phyloP scores from a whole-genome alignment of 176 grass and related monocot genomes.

The Ensete ventricosum region DNA sequence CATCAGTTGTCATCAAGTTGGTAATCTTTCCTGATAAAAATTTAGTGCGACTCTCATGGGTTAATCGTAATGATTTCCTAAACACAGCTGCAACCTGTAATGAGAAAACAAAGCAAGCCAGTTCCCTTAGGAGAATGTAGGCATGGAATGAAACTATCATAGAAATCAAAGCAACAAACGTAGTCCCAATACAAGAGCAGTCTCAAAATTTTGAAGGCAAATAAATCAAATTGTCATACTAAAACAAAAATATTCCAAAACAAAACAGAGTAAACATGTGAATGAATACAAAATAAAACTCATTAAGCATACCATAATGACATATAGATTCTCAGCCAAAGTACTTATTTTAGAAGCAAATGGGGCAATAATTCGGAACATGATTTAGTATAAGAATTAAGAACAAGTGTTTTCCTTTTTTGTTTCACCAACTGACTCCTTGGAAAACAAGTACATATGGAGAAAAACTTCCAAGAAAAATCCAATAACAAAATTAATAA shows the following conservation, averaged over 20 bases:
- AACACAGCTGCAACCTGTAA: slow-evolving; percentile 87
- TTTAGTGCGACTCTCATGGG: slow-evolving; percentile 73
- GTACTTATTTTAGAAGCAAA: neutral
- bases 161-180: neutral
- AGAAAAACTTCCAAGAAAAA: no score
- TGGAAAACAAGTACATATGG: no score
- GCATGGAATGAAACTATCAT: neutral
- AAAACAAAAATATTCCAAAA: neutral
- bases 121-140: neutral
- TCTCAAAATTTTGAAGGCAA: neutral
- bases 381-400: neutral
- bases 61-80: slow-evolving; percentile 82
- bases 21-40: slow-evolving; percentile 94
- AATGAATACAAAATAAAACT: neutral
- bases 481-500: no score
- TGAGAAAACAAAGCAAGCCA: slow-evolving; percentile 19
- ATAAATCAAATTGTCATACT: no score
- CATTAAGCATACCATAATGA: neutral
- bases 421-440: neutral
- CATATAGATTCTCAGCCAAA: neutral
- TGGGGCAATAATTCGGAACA: neutral
- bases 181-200: neutral
- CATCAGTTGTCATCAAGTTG: slow-evolving; percentile 96
- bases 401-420: neutral
- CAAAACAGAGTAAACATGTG: neutral